Evolutionary conservation across 495 filamentous ascomycete genomes (phyloP), one percentile per base, ranked within the genome.

Genomic region (Penicillium waksmanii): DNA sequence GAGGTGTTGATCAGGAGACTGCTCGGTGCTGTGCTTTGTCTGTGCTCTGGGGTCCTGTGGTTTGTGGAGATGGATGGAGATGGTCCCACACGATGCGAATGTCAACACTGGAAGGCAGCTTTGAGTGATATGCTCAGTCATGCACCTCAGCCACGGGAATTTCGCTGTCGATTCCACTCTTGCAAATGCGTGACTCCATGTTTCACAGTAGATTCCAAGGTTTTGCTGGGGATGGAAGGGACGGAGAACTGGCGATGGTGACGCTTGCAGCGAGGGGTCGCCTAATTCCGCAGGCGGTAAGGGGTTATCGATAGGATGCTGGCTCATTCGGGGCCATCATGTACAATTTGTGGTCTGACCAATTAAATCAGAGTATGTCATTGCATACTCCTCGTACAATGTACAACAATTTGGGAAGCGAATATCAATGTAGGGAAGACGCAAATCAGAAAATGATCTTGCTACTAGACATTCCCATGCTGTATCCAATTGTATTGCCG

Each of bases 261-360:
- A 66, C 67, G 67, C 59, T 66, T 70, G 62, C 67, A 58, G 62
- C 62, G 67, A 65, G 67, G 67, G 67, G 65, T 50, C 57, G 44
- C 64, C 33, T 11, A 55, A 61, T 56, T 36, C 9, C 42, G 64
- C 31, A 61, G 67, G 65, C 67, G 67, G 67, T 67, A 49, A 56
- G 35, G 7, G 19, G 44, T 70, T 70, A 70, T 70, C 67, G 65
- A 68, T 68, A 70, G 15, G 12, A 27, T 44, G 5, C 15, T 44
- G 17, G 19, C 8, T 44, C 35, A 38, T 11, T 38, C 35, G 13
- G 10, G 10, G 35, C 35, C n/a, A n/a, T n/a, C n/a, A n/a, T n/a
- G n/a, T n/a, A 38, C 12, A 12, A 3, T 38, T 0, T 13, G 2
- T 1, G 36, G 36, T 4, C 2, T 4, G 36, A 13, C 36, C 36